phyloP scores from a whole-genome alignment of 176 grass and related monocot species.

The Rhynchospora pubera region DNA sequence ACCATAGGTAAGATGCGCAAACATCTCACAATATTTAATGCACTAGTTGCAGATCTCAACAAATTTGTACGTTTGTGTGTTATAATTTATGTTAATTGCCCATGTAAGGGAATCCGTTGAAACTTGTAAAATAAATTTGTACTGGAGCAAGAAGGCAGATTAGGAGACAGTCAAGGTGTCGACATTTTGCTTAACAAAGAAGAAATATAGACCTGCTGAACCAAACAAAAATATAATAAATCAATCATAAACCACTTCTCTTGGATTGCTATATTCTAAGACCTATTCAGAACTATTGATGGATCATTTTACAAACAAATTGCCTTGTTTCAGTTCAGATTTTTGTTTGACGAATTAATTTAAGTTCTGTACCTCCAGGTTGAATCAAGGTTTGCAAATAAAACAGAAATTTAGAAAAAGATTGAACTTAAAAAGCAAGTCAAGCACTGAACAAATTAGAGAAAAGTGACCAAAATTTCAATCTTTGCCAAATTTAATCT shows the following conservation, averaged over 20 bases:
- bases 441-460: background rate
- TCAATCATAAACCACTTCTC: background rate
- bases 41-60: background rate
- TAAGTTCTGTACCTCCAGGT: background rate
- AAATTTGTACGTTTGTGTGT: background rate
- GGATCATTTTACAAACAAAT: background rate
- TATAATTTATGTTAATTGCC: background rate
- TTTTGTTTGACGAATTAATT: background rate
- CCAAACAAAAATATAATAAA: background rate
- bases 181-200: background rate
- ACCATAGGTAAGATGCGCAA: background rate
- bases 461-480: background rate
- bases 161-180: background rate
- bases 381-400: background rate
- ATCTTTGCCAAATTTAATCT: background rate
- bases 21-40: slow-evolving; percentile 4
- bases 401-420: background rate
- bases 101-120: slow-evolving; percentile 8
- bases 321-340: background rate
- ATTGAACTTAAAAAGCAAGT: background rate
- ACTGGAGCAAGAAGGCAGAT: background rate
- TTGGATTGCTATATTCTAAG: background rate
- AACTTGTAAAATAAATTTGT: background rate
- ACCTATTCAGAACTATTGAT: background rate
- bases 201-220: background rate